Evolutionary conservation across 768 basidiomycete species (phyloP).

Genomic region (Suillus tomentosus): DNA sequence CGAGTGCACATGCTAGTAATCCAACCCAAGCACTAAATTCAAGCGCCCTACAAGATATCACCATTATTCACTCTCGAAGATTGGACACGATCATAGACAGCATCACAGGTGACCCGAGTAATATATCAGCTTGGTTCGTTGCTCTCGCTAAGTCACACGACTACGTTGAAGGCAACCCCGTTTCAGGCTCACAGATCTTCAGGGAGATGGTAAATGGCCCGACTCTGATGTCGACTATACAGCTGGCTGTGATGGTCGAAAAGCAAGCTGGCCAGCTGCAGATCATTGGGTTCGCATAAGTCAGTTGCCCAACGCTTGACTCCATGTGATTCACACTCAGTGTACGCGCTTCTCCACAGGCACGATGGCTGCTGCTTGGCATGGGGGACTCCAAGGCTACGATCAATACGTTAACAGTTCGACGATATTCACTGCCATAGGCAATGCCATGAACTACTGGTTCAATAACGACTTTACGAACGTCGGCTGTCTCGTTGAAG

Average conservation of each 20-base stretch:
- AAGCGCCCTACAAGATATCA: constrained; percentile 33
- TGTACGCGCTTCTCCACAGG: constrained; percentile 31
- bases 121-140: constrained; percentile 29
- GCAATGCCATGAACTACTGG: constrained; percentile 62
- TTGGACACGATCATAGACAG: constrained; percentile 44
- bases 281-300: constrained; percentile 57
- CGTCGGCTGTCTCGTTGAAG: constrained; percentile 53
- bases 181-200: constrained; percentile 49
- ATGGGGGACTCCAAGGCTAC: constrained; percentile 48
- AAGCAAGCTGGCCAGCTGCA: constrained; percentile 73
- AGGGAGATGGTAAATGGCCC: constrained; percentile 55
- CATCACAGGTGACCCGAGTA: constrained; percentile 30
- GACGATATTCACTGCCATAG: constrained; percentile 42
- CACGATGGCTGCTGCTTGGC: constrained; percentile 57
- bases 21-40: constrained; percentile 17
- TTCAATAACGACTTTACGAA: constrained; percentile 60
- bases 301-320: constrained; percentile 26
- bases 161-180: neutral
- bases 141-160: neutral
- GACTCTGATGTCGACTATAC: constrained; percentile 60
- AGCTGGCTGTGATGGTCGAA: constrained; percentile 59
- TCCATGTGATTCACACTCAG: constrained; percentile 1
- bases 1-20: constrained; percentile 1
- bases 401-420: constrained; percentile 45
- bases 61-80: constrained; percentile 39